Conservation (phyloP, 2,329 filamentous ascomycete species). For the Aureobasidium vineae region DNA sequence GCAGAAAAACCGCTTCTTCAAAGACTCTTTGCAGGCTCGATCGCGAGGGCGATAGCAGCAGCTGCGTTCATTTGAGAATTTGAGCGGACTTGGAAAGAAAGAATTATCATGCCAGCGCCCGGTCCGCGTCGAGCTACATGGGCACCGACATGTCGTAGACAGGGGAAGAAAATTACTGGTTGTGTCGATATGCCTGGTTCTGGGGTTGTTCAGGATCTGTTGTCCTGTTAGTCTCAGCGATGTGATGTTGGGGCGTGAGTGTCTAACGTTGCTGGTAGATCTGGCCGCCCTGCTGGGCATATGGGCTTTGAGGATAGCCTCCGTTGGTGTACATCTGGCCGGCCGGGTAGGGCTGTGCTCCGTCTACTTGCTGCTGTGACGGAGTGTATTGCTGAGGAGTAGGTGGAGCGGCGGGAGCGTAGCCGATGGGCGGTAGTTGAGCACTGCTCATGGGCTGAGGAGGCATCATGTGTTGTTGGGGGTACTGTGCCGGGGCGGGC, state of each 20-base stretch:
- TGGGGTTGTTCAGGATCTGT: conserved; percentile 29
- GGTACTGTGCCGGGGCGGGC: conserved; percentile 50
- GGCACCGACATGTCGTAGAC: background rate
- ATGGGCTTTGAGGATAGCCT: conserved; percentile 53
- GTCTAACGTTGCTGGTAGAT: conserved; percentile 47
- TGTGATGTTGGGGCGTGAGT: background rate
- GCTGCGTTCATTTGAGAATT: background rate
- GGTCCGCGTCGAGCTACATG: background rate
- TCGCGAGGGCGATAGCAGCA: background rate
- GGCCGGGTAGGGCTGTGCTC: conserved; percentile 50
- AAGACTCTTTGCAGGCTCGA: background rate
- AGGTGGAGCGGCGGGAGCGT: conserved; percentile 48
- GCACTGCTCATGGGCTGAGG: conserved; percentile 48
- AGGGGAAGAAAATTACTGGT: conserved; percentile 26
- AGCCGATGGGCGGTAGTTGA: conserved; percentile 53
- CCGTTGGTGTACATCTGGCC: conserved; percentile 44
- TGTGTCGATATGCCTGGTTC: conserved; percentile 30
- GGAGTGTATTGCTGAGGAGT: conserved; percentile 49
- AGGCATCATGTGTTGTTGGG: conserved; percentile 45
- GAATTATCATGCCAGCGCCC: background rate
- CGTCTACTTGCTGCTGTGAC: conserved; percentile 48
- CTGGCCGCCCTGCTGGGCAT: conserved; percentile 47
- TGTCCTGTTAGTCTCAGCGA: conserved; percentile 3
- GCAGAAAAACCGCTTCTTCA: background rate
- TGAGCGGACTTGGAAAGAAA: background rate